These are phyloP conservation scores for Pseudozyma hubeiensis DNA, from an alignment of 1,284 basidiomycete species.

Conservation along the genomic window DNA sequence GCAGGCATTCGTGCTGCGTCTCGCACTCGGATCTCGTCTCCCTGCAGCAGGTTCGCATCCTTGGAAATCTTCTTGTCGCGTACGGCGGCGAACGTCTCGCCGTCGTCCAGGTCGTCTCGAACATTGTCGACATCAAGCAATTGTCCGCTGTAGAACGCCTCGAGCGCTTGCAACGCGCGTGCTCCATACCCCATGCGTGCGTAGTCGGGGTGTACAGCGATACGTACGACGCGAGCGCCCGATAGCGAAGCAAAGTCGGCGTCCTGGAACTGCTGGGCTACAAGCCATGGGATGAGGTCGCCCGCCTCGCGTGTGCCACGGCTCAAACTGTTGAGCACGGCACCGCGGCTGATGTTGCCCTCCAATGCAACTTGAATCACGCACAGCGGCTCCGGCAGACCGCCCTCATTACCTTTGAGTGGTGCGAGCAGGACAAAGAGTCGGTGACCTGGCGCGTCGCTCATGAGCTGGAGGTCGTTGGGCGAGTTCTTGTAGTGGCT, in stretches of 20 bases:
- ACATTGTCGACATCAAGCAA: constrained; percentile 78
- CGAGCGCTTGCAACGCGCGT: constrained; percentile 86
- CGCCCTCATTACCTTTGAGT: constrained; percentile 36
- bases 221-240: constrained; percentile 89
- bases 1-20: constrained; percentile 87
- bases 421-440: constrained; percentile 93
- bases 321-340: constrained; percentile 85
- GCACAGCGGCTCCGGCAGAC: constrained; percentile 77
- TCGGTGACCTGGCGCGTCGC: constrained; percentile 95
- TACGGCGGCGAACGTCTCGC: constrained; percentile 66
- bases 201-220: constrained; percentile 98
- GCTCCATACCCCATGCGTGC: constrained; percentile 93
- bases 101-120: constrained; percentile 48
- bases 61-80: constrained; percentile 70
- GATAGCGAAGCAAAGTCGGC: constrained; percentile 88
- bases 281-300: constrained; percentile 97
- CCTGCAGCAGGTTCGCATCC: constrained; percentile 37
- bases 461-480: constrained; percentile 95
- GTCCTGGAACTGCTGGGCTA: constrained; percentile 97
- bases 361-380: constrained; percentile 91
- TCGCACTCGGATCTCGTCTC: constrained; percentile 75
- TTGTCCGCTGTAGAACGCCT: constrained; percentile 88
- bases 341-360: constrained; percentile 88
- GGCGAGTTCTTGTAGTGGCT: constrained; percentile 99
- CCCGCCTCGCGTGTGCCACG: constrained; percentile 86